These are phyloP conservation scores for Xenoacremonium recifei DNA, from an alignment of 2,329 filamentous ascomycete genomes.

Conservation along the genomic window DNA sequence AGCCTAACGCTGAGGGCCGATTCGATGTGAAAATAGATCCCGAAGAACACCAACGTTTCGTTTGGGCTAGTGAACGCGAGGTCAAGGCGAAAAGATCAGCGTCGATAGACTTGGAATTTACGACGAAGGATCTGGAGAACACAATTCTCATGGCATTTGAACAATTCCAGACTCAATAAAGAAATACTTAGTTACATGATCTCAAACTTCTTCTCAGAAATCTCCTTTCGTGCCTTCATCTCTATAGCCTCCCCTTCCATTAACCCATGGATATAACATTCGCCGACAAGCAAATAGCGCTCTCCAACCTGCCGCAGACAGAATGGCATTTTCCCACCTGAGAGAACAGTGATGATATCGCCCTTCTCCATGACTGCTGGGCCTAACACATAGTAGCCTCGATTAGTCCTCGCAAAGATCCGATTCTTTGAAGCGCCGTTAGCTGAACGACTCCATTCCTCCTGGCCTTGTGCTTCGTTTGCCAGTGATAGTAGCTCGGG, in stretches of 20 bases:
- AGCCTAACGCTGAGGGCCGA: no score
- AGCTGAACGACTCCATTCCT: not conserved
- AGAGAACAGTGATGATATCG: not conserved
- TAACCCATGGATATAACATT: conserved; percentile 1
- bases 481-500: not conserved
- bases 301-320: not conserved
- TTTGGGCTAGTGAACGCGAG: conserved; percentile 40
- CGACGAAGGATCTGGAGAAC: no score
- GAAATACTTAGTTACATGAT: not conserved
- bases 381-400: not conserved
- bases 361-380: not conserved
- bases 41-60: conserved; percentile 39
- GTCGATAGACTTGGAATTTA: no score
- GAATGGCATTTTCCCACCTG: conserved; percentile 1
- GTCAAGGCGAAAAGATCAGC: no score
- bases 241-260: not conserved
- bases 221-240: not conserved
- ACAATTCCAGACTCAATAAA: not conserved
- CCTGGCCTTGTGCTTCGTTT: not conserved
- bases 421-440: not conserved
- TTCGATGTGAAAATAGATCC: conserved; percentile 37
- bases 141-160: no score
- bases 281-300: not conserved
- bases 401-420: not conserved
- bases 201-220: not conserved